Evolutionary conservation across 2,329 filamentous ascomycete species (phyloP), one percentile per base, ranked within the genome.

Genomic region (Emergomyces pasteurianus): DNA sequence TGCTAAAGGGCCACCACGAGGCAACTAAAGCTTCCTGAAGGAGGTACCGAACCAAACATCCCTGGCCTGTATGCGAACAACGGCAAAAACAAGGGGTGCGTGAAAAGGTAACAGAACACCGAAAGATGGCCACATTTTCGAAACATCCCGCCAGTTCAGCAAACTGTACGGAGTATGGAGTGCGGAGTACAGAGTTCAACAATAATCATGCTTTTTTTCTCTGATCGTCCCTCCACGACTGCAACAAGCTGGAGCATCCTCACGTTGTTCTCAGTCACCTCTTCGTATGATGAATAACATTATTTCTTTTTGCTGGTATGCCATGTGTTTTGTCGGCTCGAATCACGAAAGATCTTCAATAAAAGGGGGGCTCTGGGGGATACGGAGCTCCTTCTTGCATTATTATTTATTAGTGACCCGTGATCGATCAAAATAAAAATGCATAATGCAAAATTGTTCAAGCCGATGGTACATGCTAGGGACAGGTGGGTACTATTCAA

Each of bases 1-100:
- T 26, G 46, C 10, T 7, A 9, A 38, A 31, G 46, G 26, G n/a
- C 58, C 42, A 59, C 58, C 58, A 59, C 58, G 58, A 59, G 58
- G 58, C 36, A 59, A 9, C 58, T 59, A 42, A 59, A 53, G 46
- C n/a, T 53, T 50, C 58, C 21, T 43, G 10, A 40, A 49, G 23
- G 40, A n/a, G 42, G 36, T 31, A 23, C 58, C 43, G 36, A 53
- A n/a, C 16, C 40, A 36, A 18, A 59, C 34, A 36, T 3, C 14
- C 40, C 56, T 34, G 18, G 28, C 21, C 34, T 7, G n/a, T 18
- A n/a, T 36, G 14, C 26, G 31, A 34, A 53, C 14, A 16, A 16
- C 18, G 28, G 31, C 18, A 26, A 50, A 31, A 23, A 3, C 52
- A 16, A 54, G 34, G 52, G 34, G 52, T 31, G 14, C n/a, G 38